Evolutionary conservation across 23 red algal species (phyloP), one percentile per base, ranked within the genome.

Genomic region (Gracilaria vermiculophylla): DNA sequence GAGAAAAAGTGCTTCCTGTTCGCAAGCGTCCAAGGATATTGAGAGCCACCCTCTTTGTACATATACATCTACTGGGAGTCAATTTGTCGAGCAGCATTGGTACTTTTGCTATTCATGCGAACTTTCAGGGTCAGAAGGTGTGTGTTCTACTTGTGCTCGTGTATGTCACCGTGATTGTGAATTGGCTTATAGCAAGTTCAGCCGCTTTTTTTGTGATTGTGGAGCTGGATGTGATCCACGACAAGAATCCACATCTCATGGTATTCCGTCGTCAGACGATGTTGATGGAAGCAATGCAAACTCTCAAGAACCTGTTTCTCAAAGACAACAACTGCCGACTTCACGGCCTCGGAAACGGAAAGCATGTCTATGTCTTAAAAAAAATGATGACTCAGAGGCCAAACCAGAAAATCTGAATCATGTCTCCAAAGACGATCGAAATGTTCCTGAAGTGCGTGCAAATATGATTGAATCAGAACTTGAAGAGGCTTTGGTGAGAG

Each of bases 141-240:
- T 97, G n/a, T 97, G 94, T 89, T 84, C 75, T 31, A 74, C 75
- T 5, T 97, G 94, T 79, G 89, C 89, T 36, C 88, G 83, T 32
- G 67, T 92, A 52, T 97, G 94, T 77, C 94, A 97, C 74, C 40
- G 45, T 29, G 88, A 77, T 34, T 87, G 83, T 47, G 87, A 97
- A 43, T 67, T 97, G 34, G 82, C 87, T 10, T 97, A 92, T 42
- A 86, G 82, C 69, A 78, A 85, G 51, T 92, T 89, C 44, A 77
- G 82, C 82, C 77, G 94, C 25, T 97, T 97, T 62, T 97, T 97
- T 69, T 97, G 94, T 49, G 94, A 97, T 39, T 97, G 94, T 60
- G 88, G 94, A 29, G 81, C 88, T 82, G 87, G 83, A 33, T 87
- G 42, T 76, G 83, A 87, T 52, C 32, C 66, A 15, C 66, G 64